Evolutionary conservation across 441 rosid species (phyloP).

Genomic region (Macaranga tanarius): DNA sequence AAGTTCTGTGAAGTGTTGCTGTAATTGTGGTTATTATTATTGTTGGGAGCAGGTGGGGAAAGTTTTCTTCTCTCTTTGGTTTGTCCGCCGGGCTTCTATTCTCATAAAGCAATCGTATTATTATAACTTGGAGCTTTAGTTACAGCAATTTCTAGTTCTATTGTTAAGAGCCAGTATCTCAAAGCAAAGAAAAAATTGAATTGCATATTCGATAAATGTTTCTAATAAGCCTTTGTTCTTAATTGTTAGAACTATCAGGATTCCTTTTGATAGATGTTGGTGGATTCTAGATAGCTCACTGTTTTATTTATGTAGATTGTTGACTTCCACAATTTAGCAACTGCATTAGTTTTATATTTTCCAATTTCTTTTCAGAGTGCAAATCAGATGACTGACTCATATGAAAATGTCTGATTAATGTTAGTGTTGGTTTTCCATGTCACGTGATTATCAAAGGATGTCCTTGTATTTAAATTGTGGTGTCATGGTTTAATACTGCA

Average conservation of each 20-base stretch:
- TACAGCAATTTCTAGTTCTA: not conserved
- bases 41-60: not conserved
- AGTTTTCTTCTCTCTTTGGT: not conserved
- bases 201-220: not conserved
- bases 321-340: not conserved
- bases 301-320: not conserved
- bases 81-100: not conserved
- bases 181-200: not conserved
- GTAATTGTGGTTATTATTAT: not conserved
- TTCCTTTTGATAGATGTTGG: not conserved
- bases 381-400: constrained; percentile 1
- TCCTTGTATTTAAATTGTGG: constrained; percentile 20
- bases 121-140: not conserved
- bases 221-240: not conserved
- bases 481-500: constrained; percentile 36
- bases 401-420: not conserved
- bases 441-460: not conserved
- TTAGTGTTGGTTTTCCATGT: not conserved
- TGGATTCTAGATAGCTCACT: not conserved
- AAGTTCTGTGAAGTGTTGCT: constrained; percentile 1
- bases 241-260: not conserved
- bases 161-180: not conserved
- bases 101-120: not conserved
- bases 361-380: not conserved
- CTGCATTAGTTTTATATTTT: not conserved